These are phyloP conservation scores for Pseudogymnoascus sp. DNA, from an alignment of 2,329 filamentous ascomycete species.

Conservation along the genomic window DNA sequence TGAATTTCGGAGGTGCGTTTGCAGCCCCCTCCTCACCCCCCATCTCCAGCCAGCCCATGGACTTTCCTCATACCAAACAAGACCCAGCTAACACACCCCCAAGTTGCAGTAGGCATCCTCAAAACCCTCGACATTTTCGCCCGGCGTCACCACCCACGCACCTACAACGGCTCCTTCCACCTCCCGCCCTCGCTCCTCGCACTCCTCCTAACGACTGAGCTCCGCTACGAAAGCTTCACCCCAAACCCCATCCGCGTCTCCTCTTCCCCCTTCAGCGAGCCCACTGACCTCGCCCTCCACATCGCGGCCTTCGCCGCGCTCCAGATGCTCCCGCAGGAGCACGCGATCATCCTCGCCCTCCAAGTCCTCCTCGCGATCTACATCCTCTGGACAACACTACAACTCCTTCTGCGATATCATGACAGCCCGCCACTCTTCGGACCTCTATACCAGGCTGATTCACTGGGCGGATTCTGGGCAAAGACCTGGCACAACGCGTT, in stretches of 20 bases:
- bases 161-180: conserved; percentile 23
- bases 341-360: conserved; percentile 29
- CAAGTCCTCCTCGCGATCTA: conserved; percentile 34
- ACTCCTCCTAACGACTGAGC: conserved; percentile 31
- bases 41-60: neutral
- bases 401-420: conserved; percentile 31
- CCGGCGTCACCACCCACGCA: conserved; percentile 27
- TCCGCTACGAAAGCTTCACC: conserved; percentile 36
- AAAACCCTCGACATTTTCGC: conserved; percentile 34
- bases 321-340: conserved; percentile 30
- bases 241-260: conserved; percentile 32
- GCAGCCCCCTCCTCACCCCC: neutral
- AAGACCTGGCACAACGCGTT: conserved; percentile 37
- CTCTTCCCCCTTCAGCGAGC: conserved; percentile 30
- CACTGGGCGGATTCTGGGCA: conserved; percentile 32
- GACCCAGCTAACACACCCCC: neutral
- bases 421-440: conserved; percentile 33
- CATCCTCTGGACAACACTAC: conserved; percentile 33
- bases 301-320: conserved; percentile 27
- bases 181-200: conserved; percentile 26
- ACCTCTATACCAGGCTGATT: conserved; percentile 31
- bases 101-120: conserved; percentile 32
- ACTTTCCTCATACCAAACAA: neutral
- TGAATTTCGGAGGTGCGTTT: conserved; percentile 29
- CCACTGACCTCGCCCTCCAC: conserved; percentile 30